Evolutionary conservation across 2,329 filamentous ascomycete genomes (phyloP).

Genomic region (Periconia sp.): DNA sequence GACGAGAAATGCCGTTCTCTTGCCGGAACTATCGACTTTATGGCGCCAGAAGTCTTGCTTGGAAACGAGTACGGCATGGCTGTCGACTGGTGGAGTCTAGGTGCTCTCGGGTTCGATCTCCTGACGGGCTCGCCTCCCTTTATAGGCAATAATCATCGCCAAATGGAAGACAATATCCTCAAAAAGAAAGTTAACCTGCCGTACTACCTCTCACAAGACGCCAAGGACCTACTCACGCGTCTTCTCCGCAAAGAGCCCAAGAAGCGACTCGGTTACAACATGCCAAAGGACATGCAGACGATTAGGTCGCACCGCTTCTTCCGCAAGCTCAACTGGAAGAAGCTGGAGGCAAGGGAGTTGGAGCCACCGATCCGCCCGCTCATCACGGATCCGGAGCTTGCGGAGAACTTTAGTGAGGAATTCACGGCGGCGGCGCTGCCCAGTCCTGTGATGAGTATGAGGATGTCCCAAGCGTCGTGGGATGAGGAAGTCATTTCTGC

Average conservation of each 20-base stretch:
- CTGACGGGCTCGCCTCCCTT: conserved; percentile 94
- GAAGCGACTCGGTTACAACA: conserved; percentile 86
- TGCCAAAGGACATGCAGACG: conserved; percentile 82
- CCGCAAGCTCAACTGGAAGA: conserved; percentile 93
- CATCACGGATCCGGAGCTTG: conserved; percentile 92
- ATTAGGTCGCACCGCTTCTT: conserved; percentile 97
- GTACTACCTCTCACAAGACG: conserved; percentile 88
- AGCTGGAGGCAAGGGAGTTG: conserved; percentile 79
- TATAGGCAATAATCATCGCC: conserved; percentile 86
- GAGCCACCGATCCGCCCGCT: conserved; percentile 90
- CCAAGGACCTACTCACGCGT: conserved; percentile 90
- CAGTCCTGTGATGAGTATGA: conserved; percentile 65
- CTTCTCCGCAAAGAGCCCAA: conserved; percentile 89
- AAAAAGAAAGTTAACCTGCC: conserved; percentile 89
- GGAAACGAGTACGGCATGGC: conserved; percentile 90
- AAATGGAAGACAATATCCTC: conserved; percentile 94
- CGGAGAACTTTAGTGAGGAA: conserved; percentile 94
- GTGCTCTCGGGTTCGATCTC: conserved; percentile 88
- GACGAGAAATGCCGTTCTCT: conserved; percentile 82
- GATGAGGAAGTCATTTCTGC: conserved; percentile 19
- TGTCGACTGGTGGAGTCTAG: conserved; percentile 99
- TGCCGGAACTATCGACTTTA: conserved; percentile 95
- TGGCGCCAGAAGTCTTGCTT: conserved; percentile 93
- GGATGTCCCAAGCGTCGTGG: conserved; percentile 26
- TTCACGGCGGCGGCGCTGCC: conserved; percentile 82